Conservation (phyloP, 306 rosid species). For the Cicer yamashitae region DNA sequence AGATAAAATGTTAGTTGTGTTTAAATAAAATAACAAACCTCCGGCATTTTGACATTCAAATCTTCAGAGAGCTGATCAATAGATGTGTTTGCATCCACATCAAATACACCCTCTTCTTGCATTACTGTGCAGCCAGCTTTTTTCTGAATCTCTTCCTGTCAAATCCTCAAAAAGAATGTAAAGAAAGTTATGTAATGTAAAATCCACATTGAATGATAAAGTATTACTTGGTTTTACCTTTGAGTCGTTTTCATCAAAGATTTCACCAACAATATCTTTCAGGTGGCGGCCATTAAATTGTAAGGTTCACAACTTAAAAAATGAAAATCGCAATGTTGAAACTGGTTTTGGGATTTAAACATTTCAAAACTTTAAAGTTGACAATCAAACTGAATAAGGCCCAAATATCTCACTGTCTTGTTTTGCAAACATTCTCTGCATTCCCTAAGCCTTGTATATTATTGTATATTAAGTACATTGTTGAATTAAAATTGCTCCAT, state of each 20-base stretch:
- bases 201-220: no score
- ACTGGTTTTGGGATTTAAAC: no score
- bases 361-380: no score
- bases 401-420: no score
- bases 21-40: conserved; percentile 54
- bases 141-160: conserved; percentile 93
- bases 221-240: conserved; percentile 56
- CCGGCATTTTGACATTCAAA: conserved; percentile 81
- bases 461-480: no score
- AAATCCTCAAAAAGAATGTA: not conserved
- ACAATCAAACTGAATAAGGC: no score
- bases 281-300: conserved; percentile 19
- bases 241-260: conserved; percentile 94
- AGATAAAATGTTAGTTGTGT: not conserved
- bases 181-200: no score
- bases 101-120: conserved; percentile 88
- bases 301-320: no score
- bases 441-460: no score
- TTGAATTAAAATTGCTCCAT: no score
- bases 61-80: conserved; percentile 95
- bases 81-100: conserved; percentile 95
- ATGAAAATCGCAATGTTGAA: no score
- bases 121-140: conserved; percentile 91
- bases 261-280: conserved; percentile 95
- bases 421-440: no score